phyloP scores from a whole-genome alignment of 495 filamentous ascomycete genomes.

The Apiosordaria backusii region DNA sequence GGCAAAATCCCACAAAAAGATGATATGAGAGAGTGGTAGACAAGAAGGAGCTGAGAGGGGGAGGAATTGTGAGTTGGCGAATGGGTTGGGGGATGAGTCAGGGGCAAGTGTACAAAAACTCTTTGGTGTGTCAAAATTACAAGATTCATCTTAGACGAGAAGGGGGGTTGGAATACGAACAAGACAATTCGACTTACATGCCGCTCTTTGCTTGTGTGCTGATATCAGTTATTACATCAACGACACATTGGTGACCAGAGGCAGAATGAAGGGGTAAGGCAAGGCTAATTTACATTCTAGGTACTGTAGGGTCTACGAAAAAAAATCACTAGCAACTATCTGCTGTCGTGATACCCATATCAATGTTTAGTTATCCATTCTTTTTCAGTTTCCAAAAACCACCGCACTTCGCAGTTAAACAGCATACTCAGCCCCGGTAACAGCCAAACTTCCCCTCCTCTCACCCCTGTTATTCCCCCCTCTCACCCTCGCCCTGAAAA shows the following conservation, averaged over 20 bases:
- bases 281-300: not conserved
- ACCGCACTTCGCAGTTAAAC: not conserved
- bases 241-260: not conserved
- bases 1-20: constrained; percentile 3
- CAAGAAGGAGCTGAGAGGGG: not conserved
- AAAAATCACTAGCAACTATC: not conserved
- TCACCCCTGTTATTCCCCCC: not conserved
- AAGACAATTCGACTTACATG: not conserved
- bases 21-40: not conserved
- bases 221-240: not conserved
- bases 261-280: not conserved
- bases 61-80: not conserved
- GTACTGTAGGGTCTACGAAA: not conserved
- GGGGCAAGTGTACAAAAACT: not conserved
- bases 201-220: not conserved
- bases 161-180: not conserved
- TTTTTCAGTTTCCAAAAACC: not conserved
- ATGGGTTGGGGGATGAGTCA: not conserved
- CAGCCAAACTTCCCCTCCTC: not conserved
- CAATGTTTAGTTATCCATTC: not conserved
- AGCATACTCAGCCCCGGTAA: not conserved
- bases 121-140: not conserved
- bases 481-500: not conserved
- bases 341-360: not conserved
- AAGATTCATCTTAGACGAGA: not conserved